Evolutionary conservation across 441 rosid species (phyloP), one percentile per base, ranked within the genome.

Genomic region (Isatis lusitanica): DNA sequence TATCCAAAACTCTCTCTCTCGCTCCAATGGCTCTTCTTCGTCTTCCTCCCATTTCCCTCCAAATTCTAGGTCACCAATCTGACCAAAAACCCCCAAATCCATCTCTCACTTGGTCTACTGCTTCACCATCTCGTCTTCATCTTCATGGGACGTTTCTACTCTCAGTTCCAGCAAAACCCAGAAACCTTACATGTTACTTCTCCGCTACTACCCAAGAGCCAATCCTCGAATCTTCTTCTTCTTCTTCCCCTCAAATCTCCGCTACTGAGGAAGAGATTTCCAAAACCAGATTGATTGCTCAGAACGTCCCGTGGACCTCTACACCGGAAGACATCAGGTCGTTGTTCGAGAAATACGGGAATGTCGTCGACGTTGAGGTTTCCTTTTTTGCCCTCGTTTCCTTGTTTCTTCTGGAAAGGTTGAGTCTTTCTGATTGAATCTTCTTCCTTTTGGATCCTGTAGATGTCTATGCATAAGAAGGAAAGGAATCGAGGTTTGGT

Each of bases 391-490:
- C 7, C 8, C 52, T 53, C 10, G 55, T 51, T 30, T 26, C 56
- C 1, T 12, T 70, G 1, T 30, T 21, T 47, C 7, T 40, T 57
- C 42, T 2, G 10, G 2, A 5, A 12, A 2, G 28, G 44, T 31
- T 9, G 46, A 18, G 42, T 43, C 47, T 33, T 58, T 44, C 21
- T 44, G 15, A 0, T 38, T 38, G 46, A 31, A n/a, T 31, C 1
- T 36, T 70, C 70, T 73, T 35, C 63, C 42, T 77, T 57, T 73
- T 7, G 6, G 17, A 58, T 70, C 18, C 30, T 65, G 63, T 75
- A 92, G 96, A 90, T 90, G 73, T 88, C 97, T 8, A 90, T 87
- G 97, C 77, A 85, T 77, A 85, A 77, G 73, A 85, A 84, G 78
- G 84, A 78, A 66, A 86, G 71, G 72, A 90, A 90, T 74, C 76